These are phyloP conservation scores for Barnettozyma californica DNA, from an alignment of 805 yeast genomes.

Conservation along the genomic window DNA sequence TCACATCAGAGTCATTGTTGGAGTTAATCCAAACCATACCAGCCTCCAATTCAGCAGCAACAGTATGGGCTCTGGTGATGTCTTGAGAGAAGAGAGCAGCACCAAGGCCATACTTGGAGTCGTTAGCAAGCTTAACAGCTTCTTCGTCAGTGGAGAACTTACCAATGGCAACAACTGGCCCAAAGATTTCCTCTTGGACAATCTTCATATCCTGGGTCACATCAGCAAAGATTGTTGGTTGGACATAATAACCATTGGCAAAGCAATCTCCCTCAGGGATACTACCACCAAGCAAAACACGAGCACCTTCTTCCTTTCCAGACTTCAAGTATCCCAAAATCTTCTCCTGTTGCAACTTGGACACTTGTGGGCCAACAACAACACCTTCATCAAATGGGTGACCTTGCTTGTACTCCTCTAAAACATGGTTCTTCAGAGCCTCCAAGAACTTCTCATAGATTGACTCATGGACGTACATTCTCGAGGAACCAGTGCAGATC, in stretches of 20 bases:
- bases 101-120: slow-evolving; percentile 41
- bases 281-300: slow-evolving; percentile 41
- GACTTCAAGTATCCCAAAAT: slow-evolving; percentile 40
- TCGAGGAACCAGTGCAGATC: slow-evolving; percentile 60
- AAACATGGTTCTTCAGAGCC: slow-evolving; percentile 31
- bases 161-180: slow-evolving; percentile 45
- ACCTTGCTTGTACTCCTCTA: slow-evolving; percentile 37
- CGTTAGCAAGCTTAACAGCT: slow-evolving; percentile 38
- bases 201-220: slow-evolving; percentile 36
- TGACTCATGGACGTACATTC: slow-evolving; percentile 51
- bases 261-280: slow-evolving; percentile 25
- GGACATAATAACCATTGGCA: slow-evolving; percentile 32
- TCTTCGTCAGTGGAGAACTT: slow-evolving; percentile 40
- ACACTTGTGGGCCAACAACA: slow-evolving; percentile 52
- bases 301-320: slow-evolving; percentile 52
- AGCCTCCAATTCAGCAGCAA: slow-evolving; percentile 37
- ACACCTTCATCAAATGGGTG: slow-evolving; percentile 38
- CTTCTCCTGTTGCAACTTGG: slow-evolving; percentile 42
- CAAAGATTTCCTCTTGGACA: slow-evolving; percentile 45
- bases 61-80: slow-evolving; percentile 33
- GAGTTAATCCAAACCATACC: slow-evolving; percentile 57
- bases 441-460: slow-evolving; percentile 46
- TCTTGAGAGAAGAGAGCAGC: slow-evolving; percentile 40
- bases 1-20: slow-evolving; percentile 49
- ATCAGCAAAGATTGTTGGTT: slow-evolving; percentile 46